Conservation (phyloP, 1,139 yeast species). For the Yamadazyma pseudoaaseri region DNA sequence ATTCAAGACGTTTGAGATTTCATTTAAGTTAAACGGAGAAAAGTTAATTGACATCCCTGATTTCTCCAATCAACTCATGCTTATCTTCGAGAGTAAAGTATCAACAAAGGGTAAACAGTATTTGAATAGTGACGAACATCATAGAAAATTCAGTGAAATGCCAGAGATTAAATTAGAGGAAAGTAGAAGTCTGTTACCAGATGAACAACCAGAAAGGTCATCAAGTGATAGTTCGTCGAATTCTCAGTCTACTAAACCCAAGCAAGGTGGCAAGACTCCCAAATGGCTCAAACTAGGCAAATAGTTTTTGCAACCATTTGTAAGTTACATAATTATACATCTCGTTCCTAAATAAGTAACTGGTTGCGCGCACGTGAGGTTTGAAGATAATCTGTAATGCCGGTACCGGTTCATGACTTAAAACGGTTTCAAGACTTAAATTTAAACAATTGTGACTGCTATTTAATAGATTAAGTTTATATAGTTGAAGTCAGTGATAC, state of each 20-base stretch:
- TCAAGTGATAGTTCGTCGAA: neutral
- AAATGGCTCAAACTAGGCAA: constrained; percentile 20
- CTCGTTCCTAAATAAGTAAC: neutral
- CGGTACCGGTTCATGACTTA: constrained; percentile 8
- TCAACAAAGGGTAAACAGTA: constrained; percentile 21
- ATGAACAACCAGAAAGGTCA: no score
- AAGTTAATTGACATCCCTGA: constrained; percentile 33
- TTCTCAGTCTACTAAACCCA: neutral
- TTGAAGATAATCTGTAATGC: no score
- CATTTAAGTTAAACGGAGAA: constrained; percentile 31
- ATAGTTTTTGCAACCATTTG: constrained; percentile 3
- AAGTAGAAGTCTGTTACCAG: constrained; percentile 29
- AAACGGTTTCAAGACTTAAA: no score
- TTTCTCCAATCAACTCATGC: constrained; percentile 30
- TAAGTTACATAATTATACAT: neutral
- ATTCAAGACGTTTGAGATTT: constrained; percentile 28
- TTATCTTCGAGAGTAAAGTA: constrained; percentile 29
- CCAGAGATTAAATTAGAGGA: constrained; percentile 41
- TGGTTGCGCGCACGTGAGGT: neutral
- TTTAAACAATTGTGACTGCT: neutral
- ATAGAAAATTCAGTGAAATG: constrained; percentile 29
- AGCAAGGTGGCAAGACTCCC: constrained; percentile 17
- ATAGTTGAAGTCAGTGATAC: no score
- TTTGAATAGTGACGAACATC: constrained; percentile 16
- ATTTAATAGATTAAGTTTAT: no score